Evolutionary conservation across 2,329 filamentous ascomycete genomes (phyloP).

Genomic region (Gyromitra esculenta): DNA sequence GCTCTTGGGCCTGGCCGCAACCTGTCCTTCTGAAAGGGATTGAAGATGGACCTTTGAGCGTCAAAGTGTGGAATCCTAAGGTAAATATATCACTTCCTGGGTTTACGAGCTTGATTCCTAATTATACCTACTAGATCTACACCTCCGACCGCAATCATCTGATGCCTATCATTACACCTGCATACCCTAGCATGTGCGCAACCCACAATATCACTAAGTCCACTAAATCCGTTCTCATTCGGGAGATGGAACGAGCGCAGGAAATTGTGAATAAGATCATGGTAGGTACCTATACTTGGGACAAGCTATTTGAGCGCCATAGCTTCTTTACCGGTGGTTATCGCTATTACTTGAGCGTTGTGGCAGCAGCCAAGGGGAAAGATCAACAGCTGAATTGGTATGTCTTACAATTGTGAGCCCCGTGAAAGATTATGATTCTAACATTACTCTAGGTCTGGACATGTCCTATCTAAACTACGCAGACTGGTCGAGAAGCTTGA

Average conservation of each 20-base stretch:
- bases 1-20: slow-evolving; percentile 90
- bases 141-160: slow-evolving; percentile 83
- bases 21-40: slow-evolving; percentile 91
- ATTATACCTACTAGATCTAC: slow-evolving; percentile 69
- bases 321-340: slow-evolving; percentile 92
- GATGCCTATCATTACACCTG: slow-evolving; percentile 98
- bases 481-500: slow-evolving; percentile 85
- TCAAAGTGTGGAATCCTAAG: slow-evolving; percentile 94
- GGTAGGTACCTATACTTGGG: slow-evolving; percentile 79
- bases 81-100: slow-evolving; percentile 63
- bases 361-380: slow-evolving; percentile 81
- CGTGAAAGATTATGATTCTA: slow-evolving; percentile 7
- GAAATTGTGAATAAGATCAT: slow-evolving; percentile 83
- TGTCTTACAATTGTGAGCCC: background rate
- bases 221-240: slow-evolving; percentile 82
- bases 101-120: slow-evolving; percentile 53
- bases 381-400: slow-evolving; percentile 74
- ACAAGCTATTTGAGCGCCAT: slow-evolving; percentile 86
- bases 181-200: slow-evolving; percentile 97
- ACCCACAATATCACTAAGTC: slow-evolving; percentile 93
- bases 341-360: slow-evolving; percentile 93
- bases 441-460: slow-evolving; percentile 72
- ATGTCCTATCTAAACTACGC: slow-evolving; percentile 92
- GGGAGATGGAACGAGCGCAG: slow-evolving; percentile 80
- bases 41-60: slow-evolving; percentile 80